Evolutionary conservation across 345 rosid genomes (phyloP).

Genomic region (Citrus cavaleriei): DNA sequence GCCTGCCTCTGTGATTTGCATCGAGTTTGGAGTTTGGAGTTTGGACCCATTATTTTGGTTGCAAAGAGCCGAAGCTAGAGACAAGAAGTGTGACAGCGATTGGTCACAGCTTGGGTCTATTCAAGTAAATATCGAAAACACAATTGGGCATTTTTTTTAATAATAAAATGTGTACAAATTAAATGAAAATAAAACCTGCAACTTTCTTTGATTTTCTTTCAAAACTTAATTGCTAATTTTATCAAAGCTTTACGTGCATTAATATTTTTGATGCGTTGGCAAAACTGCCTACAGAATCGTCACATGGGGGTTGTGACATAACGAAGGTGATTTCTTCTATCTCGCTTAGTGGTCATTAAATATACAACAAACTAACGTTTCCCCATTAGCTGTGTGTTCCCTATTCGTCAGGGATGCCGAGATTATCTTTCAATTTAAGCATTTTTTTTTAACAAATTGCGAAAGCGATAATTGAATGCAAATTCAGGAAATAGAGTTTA

Average conservation of each 20-base stretch:
- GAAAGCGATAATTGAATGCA: too few relatives aligned
- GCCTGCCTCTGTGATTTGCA: slow-evolving; percentile 10
- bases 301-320: neutral
- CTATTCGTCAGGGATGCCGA: too few relatives aligned
- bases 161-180: neutral
- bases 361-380: neutral
- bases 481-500: too few relatives aligned
- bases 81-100: slow-evolving; percentile 10
- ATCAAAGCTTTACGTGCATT: neutral
- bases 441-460: too few relatives aligned
- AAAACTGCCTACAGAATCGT: neutral
- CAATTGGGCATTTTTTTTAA: neutral
- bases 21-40: slow-evolving; percentile 6
- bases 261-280: neutral
- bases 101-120: neutral
- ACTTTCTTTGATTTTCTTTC: neutral
- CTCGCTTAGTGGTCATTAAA: neutral
- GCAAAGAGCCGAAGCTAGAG: neutral
- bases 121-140: too few relatives aligned
- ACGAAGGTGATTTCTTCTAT: neutral
- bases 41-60: neutral
- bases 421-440: too few relatives aligned
- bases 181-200: neutral
- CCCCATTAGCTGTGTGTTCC: too few relatives aligned
- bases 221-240: neutral